Percentiles rank a stretch among this genome's conserved stretches.
Conservation (phyloP, 2,329 filamentous ascomycete species). For the Neofusicoccum laricinum region DNA sequence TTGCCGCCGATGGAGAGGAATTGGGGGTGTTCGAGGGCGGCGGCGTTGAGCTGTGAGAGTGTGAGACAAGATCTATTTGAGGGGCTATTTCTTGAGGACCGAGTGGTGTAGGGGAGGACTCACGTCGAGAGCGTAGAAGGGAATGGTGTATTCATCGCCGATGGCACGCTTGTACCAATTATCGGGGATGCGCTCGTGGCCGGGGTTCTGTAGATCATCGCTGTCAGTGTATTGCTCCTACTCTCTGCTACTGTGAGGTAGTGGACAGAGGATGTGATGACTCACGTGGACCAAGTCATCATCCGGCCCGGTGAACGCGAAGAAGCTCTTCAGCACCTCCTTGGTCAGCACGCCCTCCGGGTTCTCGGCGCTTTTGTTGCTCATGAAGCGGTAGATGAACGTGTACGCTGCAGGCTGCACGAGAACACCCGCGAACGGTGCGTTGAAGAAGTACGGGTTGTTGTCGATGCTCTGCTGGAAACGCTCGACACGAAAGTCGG, state of each 20-base stretch:
- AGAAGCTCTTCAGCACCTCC: slow-evolving; percentile 13
- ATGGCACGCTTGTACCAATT: slow-evolving; percentile 9
- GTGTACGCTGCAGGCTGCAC: slow-evolving; percentile 27
- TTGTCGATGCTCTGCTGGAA: not conserved
- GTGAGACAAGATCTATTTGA: no score
- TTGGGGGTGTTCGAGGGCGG: slow-evolving; percentile 27
- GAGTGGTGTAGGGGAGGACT: no score
- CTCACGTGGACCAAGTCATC: slow-evolving; percentile 1
- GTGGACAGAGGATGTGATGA: not conserved
- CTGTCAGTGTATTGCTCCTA: no score
- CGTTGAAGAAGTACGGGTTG: slow-evolving; percentile 9
- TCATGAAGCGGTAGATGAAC: slow-evolving; percentile 30
- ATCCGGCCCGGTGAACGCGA: not conserved
- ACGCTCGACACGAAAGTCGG: slow-evolving; percentile 2
- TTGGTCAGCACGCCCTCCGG: slow-evolving; percentile 26
- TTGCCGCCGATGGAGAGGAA: slow-evolving; percentile 36
- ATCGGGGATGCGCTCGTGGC: slow-evolving; percentile 11
- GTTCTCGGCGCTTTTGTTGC: slow-evolving; percentile 29
- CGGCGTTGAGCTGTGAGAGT: not conserved
- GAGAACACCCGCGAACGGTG: slow-evolving; percentile 11
- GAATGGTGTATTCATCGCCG: slow-evolving; percentile 1
- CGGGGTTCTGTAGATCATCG: not conserved
- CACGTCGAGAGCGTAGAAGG: not conserved
- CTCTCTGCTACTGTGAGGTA: not conserved
- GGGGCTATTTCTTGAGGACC: no score